Evolutionary conservation across 306 rosid species (phyloP).

Genomic region (Oxytropis ochrocephala): DNA sequence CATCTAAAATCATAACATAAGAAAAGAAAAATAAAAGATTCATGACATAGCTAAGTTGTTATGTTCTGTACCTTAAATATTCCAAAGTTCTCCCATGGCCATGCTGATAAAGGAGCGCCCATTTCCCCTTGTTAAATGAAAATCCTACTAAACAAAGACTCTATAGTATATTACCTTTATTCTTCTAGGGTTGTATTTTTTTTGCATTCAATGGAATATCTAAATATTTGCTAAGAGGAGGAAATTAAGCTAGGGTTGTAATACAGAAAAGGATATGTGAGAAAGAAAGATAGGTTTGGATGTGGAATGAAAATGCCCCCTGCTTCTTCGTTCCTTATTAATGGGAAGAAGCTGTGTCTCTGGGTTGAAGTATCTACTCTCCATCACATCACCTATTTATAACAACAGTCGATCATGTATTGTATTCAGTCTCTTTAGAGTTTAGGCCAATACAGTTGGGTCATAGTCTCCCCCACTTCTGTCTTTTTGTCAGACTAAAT

Average conservation of each 20-base stretch:
- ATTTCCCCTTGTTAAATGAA: conserved; percentile 1
- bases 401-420: background rate
- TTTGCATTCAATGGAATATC: background rate
- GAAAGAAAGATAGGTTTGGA: background rate
- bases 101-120: conserved; percentile 64
- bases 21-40: background rate
- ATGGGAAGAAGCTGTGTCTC: background rate
- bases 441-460: background rate
- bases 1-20: background rate
- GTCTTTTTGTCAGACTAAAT: background rate
- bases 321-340: background rate
- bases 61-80: conserved; percentile 48
- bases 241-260: background rate
- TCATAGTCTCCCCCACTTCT: background rate
- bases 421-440: background rate
- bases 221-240: background rate
- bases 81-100: conserved; percentile 91
- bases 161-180: no score
- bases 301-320: background rate
- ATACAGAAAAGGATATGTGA: background rate
- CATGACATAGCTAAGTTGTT: background rate
- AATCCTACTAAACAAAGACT: no score
- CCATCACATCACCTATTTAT: conserved; percentile 5
- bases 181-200: background rate
- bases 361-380: background rate